Evolutionary conservation across 208 protist genomes (phyloP).

Genomic region (Crithidia expoeki): DNA sequence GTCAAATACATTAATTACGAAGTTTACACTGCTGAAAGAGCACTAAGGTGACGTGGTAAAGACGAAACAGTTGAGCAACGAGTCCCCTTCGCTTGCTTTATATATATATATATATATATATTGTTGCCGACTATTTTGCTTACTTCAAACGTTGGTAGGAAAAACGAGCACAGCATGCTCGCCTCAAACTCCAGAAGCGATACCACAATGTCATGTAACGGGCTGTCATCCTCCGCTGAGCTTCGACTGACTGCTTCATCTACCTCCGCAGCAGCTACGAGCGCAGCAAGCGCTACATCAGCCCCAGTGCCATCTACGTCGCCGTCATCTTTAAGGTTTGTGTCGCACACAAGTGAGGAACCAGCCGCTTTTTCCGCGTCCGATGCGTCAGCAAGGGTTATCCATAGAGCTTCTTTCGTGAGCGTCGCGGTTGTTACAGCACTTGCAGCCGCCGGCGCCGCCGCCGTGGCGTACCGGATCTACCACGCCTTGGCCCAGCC

Average conservation of each 20-base stretch:
- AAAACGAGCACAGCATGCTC: neutral
- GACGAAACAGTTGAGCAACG: too few species aligned
- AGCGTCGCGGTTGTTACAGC: conserved; percentile 9
- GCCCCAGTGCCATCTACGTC: too few species aligned
- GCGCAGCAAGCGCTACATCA: neutral
- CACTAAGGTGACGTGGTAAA: too few species aligned
- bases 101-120: neutral
- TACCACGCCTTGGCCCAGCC: conserved; percentile 1
- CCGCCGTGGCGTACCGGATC: conserved; percentile 11
- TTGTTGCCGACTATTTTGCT: neutral
- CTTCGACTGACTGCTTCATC: neutral
- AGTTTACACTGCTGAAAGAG: too few species aligned
- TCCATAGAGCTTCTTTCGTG: neutral
- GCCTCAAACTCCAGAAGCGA: neutral
- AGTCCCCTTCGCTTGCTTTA: too few species aligned
- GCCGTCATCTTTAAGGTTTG: too few species aligned
- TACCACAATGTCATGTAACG: neutral
- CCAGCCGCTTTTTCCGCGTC: too few species aligned
- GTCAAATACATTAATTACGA: too few species aligned
- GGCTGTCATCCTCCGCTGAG: neutral
- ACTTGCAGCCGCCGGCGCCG: conserved; percentile 11
- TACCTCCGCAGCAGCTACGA: neutral
- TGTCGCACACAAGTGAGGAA: too few species aligned
- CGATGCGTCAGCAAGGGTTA: neutral
- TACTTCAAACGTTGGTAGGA: neutral